These are phyloP conservation scores for Cymbopogon flexuosus DNA, from an alignment of 202 grass and related monocot species.

Conservation along the genomic window DNA sequence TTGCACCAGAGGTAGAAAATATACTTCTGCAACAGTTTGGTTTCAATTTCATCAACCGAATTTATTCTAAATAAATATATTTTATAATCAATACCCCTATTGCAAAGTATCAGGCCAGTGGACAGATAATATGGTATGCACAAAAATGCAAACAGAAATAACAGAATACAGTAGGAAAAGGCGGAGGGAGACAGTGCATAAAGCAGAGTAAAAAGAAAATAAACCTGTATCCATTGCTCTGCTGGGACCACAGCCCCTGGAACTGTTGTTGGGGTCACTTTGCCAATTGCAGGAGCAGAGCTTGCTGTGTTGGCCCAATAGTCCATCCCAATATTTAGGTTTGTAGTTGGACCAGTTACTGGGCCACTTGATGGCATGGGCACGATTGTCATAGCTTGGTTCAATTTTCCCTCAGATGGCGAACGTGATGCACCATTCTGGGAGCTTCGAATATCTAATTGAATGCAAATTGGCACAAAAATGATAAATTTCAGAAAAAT, in stretches of 20 bases:
- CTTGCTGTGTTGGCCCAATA: constrained; percentile 66
- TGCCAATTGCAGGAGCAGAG: constrained; percentile 48
- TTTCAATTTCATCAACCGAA: constrained; percentile 1
- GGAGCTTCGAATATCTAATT: constrained; percentile 53
- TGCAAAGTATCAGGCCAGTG: neutral
- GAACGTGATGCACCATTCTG: constrained; percentile 59
- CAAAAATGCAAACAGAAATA: constrained; percentile 16
- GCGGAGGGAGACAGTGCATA: neutral
- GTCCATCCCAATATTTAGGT: constrained; percentile 97
- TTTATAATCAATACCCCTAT: neutral
- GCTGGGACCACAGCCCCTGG: constrained; percentile 43
- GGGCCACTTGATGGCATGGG: constrained; percentile 56
- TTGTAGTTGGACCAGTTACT: constrained; percentile 65
- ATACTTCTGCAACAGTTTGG: neutral
- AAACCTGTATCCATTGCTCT: constrained; percentile 79
- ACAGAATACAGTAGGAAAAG: constrained; percentile 5
- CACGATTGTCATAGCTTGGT: constrained; percentile 51
- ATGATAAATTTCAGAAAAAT: constrained; percentile 25
- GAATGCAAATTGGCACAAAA: constrained; percentile 23
- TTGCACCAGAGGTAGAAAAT: neutral
- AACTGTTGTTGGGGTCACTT: constrained; percentile 40
- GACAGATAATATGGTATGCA: neutral
- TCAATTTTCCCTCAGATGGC: constrained; percentile 51
- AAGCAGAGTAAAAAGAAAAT: neutral
- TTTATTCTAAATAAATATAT: constrained; percentile 4